A percentile compares a stretch with the other conserved stretches of the same genome.
These are phyloP conservation scores for Coccomyxa sp. DNA, from an alignment of 139 green algal genomes.

Conservation along the genomic window DNA sequence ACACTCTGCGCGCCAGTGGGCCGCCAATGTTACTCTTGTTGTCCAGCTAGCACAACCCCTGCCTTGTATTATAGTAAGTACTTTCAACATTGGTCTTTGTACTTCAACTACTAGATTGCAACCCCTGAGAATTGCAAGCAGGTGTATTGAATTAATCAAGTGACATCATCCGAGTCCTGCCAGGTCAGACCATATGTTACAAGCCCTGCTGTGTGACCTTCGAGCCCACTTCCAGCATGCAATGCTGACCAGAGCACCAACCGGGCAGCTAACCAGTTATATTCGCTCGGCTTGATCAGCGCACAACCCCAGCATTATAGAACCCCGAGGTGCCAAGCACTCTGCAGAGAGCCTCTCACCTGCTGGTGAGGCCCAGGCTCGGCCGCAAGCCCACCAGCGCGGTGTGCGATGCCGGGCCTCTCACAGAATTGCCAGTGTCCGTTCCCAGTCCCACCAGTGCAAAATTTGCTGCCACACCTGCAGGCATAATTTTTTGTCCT, in stretches of 20 bases:
- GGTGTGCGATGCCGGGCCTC: conserved; percentile 11
- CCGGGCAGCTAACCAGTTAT: neutral
- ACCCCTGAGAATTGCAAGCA: too few relatives aligned
- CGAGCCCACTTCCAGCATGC: neutral
- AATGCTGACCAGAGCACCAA: neutral
- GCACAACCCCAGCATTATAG: neutral
- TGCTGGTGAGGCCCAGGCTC: conserved; percentile 20
- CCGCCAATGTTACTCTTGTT: conserved; percentile 2
- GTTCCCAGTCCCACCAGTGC: conserved; percentile 19
- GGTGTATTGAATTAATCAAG: too few relatives aligned
- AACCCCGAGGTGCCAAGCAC: neutral
- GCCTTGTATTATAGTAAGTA: neutral
- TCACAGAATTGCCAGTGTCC: conserved; percentile 20
- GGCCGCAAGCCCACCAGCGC: conserved; percentile 16
- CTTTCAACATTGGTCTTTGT: neutral
- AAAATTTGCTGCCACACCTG: conserved; percentile 12
- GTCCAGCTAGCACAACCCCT: neutral
- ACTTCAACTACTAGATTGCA: too few relatives aligned
- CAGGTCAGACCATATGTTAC: too few relatives aligned
- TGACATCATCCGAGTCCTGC: too few relatives aligned
- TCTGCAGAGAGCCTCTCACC: neutral
- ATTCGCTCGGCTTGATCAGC: neutral
- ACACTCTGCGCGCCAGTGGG: neutral
- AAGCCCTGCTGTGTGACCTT: too few relatives aligned
- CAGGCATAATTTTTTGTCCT: neutral